Conservation (phyloP, 148 eudicot genomes). For the Rheum nobile region DNA sequence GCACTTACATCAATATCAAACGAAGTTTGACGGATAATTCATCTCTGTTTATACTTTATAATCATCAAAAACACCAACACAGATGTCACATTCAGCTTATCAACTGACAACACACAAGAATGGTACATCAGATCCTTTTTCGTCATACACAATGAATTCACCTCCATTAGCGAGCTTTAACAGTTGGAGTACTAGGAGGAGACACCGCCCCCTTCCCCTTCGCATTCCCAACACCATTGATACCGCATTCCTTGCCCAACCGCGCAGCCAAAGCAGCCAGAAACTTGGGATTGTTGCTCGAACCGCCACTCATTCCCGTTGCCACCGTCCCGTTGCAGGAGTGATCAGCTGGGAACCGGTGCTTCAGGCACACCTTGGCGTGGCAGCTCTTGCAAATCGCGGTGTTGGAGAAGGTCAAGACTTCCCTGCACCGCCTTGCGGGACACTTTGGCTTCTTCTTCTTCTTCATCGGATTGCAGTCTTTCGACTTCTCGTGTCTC, state of each 20-base stretch:
- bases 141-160: not conserved
- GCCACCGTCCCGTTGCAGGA: slow-evolving; percentile 19
- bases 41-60: not conserved
- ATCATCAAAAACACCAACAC: not conserved
- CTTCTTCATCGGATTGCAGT: slow-evolving; percentile 74
- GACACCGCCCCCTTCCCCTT: slow-evolving; percentile 14
- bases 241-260: slow-evolving; percentile 42
- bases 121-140: not conserved
- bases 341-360: slow-evolving; percentile 67
- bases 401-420: slow-evolving; percentile 59
- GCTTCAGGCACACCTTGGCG: slow-evolving; percentile 56
- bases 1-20: not conserved
- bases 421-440: slow-evolving; percentile 50
- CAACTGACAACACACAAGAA: not conserved
- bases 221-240: slow-evolving; percentile 15
- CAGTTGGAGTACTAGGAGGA: slow-evolving; percentile 27
- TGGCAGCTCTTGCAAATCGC: slow-evolving; percentile 53
- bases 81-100: not conserved
- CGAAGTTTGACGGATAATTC: not conserved
- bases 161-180: slow-evolving; percentile 42
- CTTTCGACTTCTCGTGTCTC: slow-evolving; percentile 53
- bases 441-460: slow-evolving; percentile 66
- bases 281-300: slow-evolving; percentile 26
- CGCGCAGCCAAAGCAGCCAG: slow-evolving; percentile 51
- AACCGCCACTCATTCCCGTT: not conserved